These are phyloP conservation scores for Thraustochytrium sp. DNA, from an alignment of 352 stramenopile genomes.

Conservation along the genomic window DNA sequence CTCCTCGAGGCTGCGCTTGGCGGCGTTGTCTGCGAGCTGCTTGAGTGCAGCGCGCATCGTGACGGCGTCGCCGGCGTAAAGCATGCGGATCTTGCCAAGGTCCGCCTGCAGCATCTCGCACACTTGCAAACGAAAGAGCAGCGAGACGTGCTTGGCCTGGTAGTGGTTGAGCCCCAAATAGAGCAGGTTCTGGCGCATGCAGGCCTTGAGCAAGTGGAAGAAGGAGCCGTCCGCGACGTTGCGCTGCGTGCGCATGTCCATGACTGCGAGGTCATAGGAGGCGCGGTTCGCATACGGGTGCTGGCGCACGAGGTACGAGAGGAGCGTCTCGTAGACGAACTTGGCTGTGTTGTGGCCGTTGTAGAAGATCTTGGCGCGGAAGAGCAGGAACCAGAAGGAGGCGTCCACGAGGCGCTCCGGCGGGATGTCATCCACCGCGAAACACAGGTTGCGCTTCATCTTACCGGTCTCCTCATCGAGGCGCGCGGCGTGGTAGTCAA, in stretches of 20 bases:
- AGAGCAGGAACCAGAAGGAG: constrained; percentile 56
- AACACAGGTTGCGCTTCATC: constrained; percentile 38
- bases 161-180: neutral
- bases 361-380: constrained; percentile 51
- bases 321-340: constrained; percentile 56
- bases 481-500: constrained; percentile 23
- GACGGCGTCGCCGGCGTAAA: neutral
- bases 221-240: constrained; percentile 28
- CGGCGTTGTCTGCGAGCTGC: constrained; percentile 34
- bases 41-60: neutral
- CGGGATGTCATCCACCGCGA: constrained; percentile 48
- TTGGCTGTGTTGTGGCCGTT: constrained; percentile 40
- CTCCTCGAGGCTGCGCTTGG: constrained; percentile 34
- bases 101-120: constrained; percentile 29
- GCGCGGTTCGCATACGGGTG: constrained; percentile 46
- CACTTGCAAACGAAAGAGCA: constrained; percentile 1
- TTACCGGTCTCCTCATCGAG: constrained; percentile 38
- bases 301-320: constrained; percentile 55
- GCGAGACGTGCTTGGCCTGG: constrained; percentile 38
- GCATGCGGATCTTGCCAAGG: neutral
- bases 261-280: constrained; percentile 4
- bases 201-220: constrained; percentile 35
- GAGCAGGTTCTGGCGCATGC: neutral
- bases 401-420: constrained; percentile 49
- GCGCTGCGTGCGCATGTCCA: constrained; percentile 38